Base-by-base conservation (phyloP, 2,329 filamentous ascomycete species). In the Ophiocordyceps camponoti-floridani region DNA sequence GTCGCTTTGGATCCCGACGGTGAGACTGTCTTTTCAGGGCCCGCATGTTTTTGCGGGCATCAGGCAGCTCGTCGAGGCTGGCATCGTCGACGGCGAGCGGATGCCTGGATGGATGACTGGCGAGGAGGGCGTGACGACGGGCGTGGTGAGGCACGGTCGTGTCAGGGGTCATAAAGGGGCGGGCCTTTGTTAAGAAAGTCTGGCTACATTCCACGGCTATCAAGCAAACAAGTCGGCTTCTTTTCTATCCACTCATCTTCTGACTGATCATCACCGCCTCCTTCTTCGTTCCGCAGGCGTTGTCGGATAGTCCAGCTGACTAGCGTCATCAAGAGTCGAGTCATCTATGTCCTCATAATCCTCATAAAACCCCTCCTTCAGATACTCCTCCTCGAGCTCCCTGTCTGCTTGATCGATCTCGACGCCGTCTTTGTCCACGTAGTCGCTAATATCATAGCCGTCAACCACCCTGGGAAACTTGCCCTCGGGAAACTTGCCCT, bases 71-170 rank as follows among this genome's bases (percentile, higher is more conserved):
- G 82, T 89, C 0, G 85, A 93, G 58, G 64, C 75, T 14, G 85
- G 84, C 0, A 69, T 84, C 43, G 66, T 94, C 26, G 77, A 93
- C 56, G 81, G 84, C 1, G 72, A 79, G 53, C 74, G 68, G 45
- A 88, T 93, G 82, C 86, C 87, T 0, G 82, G 82, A 0, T 94
- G 86, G 85, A 81, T 94, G 79, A 91, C 85, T 1, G 87, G 86
- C 2, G 86, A 94, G 54, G 82, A 86, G 41, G 82, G 79, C 0
- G 77, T 91, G 5, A 91, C 83, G 44, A 69, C 79, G 35, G 82
- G 84, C 0, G 71, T 76, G 27, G 76, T 93, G 4, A 72, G 69
- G 50, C 61, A 75, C 47, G 84, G 85, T 2, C 69, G 78, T 49
- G 77, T 87, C 53, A 63, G 64, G 40, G 75, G 72, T 1, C 62